Base-by-base conservation (phyloP, 2,329 filamentous ascomycete species). In the Diplodia sapinea region DNA sequence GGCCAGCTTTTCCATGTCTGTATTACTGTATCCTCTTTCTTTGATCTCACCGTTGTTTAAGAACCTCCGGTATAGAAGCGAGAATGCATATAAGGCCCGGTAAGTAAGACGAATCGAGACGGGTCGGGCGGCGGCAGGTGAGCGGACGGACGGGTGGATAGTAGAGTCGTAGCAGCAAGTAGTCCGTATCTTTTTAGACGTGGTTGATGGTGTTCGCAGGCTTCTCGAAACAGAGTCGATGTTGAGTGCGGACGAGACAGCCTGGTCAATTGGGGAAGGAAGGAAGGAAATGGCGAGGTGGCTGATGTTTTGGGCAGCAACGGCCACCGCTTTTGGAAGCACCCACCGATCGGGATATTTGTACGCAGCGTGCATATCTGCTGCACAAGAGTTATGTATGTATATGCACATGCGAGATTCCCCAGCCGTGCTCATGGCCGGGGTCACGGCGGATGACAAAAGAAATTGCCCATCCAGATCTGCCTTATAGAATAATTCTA, bases 301-400 rank as follows among this genome's bases (percentile, higher is more conserved):
- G 17, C 43, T 47, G 17, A 9, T 47, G 43, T 47, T 20, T 36
- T 20, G n/a, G 43, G 43, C 20, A 47, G 43, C 43, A 47, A 47
- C 43, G 43, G 43, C 7, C 1, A 8, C 17, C 17, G 17, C 17
- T 47, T 47, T 12, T n/a, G 43, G 43, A n/a, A 47, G 43, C 17
- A n/a, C 52, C 52, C 26, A 20, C 15, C 11, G 26, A 12, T 15
- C 50, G 3, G 50, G 50, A 17, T 29, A 29, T 26, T 15, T 29
- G 2, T 29, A 31, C 50, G 31, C 23, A 17, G 23, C 23, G 23
- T 31, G 50, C 29, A 55, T 31, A 36, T 31, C 52, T 36, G 26
- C 52, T 55, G 31, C 52, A 55, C 31, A 55, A 36, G 31, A 55
- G 15, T 55, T 55, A 33, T 55, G 52, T 33, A 33, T 33, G 31